Evolutionary conservation across 441 rosid genomes (phyloP).

Genomic region (Adansonia gregorii): DNA sequence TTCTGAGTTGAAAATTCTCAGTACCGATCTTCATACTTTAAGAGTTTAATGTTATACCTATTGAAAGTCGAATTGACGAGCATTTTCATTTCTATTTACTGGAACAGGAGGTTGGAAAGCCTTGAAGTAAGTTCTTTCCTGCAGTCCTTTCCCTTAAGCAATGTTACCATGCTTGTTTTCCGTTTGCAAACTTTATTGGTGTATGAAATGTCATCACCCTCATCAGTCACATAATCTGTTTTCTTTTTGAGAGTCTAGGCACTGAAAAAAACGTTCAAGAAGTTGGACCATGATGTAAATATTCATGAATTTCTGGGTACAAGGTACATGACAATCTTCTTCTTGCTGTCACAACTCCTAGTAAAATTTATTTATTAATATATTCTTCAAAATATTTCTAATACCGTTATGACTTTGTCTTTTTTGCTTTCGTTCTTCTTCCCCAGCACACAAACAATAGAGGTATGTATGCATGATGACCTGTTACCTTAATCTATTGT

Average conservation of each 20-base stretch:
- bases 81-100: conserved; percentile 29
- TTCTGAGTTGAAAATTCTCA: conserved; percentile 9
- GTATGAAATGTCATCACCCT: conserved; percentile 3
- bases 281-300: conserved; percentile 82
- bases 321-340: conserved; percentile 47
- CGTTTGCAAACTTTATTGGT: background rate
- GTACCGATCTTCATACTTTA: background rate
- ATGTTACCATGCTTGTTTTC: conserved; percentile 11
- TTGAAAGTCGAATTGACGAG: conserved; percentile 10
- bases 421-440: conserved; percentile 31
- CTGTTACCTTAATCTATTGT: background rate
- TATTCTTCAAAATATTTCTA: conserved; percentile 4
- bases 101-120: conserved; percentile 77
- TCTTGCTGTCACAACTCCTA: background rate
- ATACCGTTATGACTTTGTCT: conserved; percentile 24
- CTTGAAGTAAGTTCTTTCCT: conserved; percentile 69
- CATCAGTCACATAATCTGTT: conserved; percentile 21
- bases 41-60: conserved; percentile 15
- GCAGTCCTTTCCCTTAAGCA: conserved; percentile 12
- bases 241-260: conserved; percentile 66
- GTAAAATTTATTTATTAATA: conserved; percentile 4
- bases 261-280: conserved; percentile 72
- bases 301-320: conserved; percentile 67
- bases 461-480: conserved; percentile 50
- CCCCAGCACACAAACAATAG: conserved; percentile 66